Conservation (phyloP, 805 yeast genomes). For the Torulaspora delbrueckii region DNA sequence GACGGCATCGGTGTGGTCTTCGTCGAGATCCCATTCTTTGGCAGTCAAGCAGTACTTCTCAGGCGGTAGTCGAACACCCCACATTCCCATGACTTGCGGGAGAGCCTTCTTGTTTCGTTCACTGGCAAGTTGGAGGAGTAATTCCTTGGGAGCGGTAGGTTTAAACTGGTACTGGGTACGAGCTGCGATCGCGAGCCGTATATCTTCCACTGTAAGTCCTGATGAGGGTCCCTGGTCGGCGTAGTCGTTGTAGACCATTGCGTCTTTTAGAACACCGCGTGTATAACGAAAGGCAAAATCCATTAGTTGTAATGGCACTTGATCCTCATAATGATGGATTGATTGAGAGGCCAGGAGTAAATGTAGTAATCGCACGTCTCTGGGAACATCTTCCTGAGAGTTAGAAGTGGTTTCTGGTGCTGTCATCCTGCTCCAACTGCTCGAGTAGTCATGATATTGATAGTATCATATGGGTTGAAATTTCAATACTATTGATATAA, state of each 20-base stretch:
- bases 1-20: slow-evolving; percentile 6
- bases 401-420: slow-evolving; percentile 6
- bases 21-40: slow-evolving; percentile 28
- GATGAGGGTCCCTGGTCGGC: slow-evolving; percentile 48
- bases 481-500: not conserved
- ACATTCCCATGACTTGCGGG: slow-evolving; percentile 85
- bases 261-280: slow-evolving; percentile 80
- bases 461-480: not conserved
- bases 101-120: slow-evolving; percentile 85
- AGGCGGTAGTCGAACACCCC: slow-evolving; percentile 94
- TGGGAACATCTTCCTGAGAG: slow-evolving; percentile 47
- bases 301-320: slow-evolving; percentile 92
- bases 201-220: slow-evolving; percentile 78
- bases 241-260: slow-evolving; percentile 83
- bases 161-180: slow-evolving; percentile 94
- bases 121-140: slow-evolving; percentile 81
- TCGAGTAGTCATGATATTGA: not conserved
- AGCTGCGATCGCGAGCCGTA: slow-evolving; percentile 88
- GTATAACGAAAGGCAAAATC: slow-evolving; percentile 94
- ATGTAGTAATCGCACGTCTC: slow-evolving; percentile 89
- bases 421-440: not conserved
- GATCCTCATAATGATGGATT: slow-evolving; percentile 87
- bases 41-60: slow-evolving; percentile 92
- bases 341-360: slow-evolving; percentile 91
- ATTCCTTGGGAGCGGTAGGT: slow-evolving; percentile 86